Base-by-base conservation (phyloP, 495 filamentous ascomycete species). In the Daldinia concentrica region DNA sequence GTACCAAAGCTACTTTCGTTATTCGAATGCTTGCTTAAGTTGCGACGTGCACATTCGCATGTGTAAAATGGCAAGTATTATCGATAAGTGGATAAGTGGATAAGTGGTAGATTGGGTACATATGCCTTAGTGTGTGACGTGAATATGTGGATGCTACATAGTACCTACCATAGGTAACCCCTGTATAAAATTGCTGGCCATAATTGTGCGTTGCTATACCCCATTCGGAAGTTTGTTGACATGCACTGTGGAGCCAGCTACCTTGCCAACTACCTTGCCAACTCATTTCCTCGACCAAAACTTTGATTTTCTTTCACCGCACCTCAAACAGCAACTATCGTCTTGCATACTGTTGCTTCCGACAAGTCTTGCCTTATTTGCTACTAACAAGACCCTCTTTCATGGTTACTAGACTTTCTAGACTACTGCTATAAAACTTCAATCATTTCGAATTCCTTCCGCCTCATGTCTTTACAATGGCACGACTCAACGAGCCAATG, bases 401-500 rank as follows among this genome's bases (percentile, higher is more conserved):
- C 59, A 64, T 73, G 32, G 48, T 57, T 52, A 54, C 30, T 26
- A 60, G 50, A 41, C 51, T 69, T 17, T 50, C 55, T 50, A 73
- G 54, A 71, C 50, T 66, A 59, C 41, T 66, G 63, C 59, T 64
- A 58, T 43, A 68, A 58, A 59, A 58, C 50, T 71, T 41, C 56
- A 76, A 65, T 71, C 56, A 27, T 60, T 22, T 39, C 48, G 22
- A 57, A 54, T 57, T 68, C 30, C 51, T 36, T 59, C 66, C 58
- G 51, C 71, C 74, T 70, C 66, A 74, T 72, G 74, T 68, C 39
- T 81, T 79, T 73, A 76, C 75, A 67, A 97, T 98, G 95, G 95
- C 95, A 78, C 87, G 95, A 78, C 86, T 98, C 76, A 98, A 98
- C 83, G 95, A 98, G 79, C 85, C 87, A 73, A 83, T 85, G 56